phyloP scores from a whole-genome alignment of 305 asterid species.

The Solanum aculeatissimum region DNA sequence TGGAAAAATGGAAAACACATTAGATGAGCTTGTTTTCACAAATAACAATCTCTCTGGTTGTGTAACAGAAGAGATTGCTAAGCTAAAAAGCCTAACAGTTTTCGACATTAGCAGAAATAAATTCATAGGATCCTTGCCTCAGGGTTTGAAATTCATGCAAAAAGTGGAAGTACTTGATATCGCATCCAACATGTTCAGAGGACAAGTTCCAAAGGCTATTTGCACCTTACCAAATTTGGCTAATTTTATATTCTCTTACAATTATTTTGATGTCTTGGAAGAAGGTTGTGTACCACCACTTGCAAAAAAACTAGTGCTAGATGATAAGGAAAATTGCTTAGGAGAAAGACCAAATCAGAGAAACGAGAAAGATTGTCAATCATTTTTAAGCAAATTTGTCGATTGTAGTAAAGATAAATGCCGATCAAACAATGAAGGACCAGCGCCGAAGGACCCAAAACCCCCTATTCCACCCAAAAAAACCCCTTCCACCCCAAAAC shows the following conservation, averaged over 20 bases:
- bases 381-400: slow-evolving; percentile 23
- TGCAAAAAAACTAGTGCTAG: slow-evolving; percentile 11
- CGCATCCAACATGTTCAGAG: slow-evolving; percentile 14
- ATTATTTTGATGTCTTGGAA: slow-evolving; percentile 25
- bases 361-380: slow-evolving; percentile 21
- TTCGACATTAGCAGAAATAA: slow-evolving; percentile 21
- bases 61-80: slow-evolving; percentile 17
- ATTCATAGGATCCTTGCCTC: slow-evolving; percentile 14
- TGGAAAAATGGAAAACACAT: slow-evolving; percentile 15
- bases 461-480: background rate
- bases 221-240: slow-evolving; percentile 15
- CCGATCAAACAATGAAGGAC: background rate
- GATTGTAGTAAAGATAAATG: slow-evolving; percentile 24
- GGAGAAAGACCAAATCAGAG: slow-evolving; percentile 17
- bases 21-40: slow-evolving; percentile 14
- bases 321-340: slow-evolving; percentile 38
- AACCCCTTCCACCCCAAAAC: background rate
- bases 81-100: background rate
- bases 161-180: background rate
- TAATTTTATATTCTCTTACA: slow-evolving; percentile 3
- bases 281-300: slow-evolving; percentile 19
- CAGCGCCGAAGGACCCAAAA: background rate
- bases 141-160: background rate
- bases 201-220: slow-evolving; percentile 12
- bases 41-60: slow-evolving; percentile 23